Evolutionary conservation across 2,329 filamentous ascomycete genomes (phyloP), one percentile per base, ranked within the genome.

Genomic region (Annulohypoxylon truncatum): DNA sequence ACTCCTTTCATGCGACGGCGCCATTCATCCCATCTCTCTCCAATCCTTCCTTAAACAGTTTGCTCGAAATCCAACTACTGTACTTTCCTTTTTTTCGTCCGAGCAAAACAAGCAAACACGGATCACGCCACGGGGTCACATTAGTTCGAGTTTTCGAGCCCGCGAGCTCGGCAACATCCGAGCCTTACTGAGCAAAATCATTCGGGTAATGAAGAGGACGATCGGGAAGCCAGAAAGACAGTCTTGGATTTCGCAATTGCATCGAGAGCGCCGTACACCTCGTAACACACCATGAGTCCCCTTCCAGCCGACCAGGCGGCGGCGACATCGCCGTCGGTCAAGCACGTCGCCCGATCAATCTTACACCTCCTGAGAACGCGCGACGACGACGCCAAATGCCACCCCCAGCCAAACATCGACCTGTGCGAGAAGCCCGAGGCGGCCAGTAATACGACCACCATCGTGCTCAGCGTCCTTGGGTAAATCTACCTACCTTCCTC

Each of bases 371-470:
- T 64, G 2, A 38, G n/a, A 10, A 13, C 56, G n/a, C 66, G 66
- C 53, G 63, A 60, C 38, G 64, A 64, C 29, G 44, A 67, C 42
- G 44, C 33, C 13, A 70, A 69, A 26, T 74, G 72, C 51, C 74
- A 74, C 40, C 74, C 74, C n/a, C 51, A 40, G 13, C 72, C 72
- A 31, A 57, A 76, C 31, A 73, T 74, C 54, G 55, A 76, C 59
- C 71, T 75, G 0, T 76, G 75, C 67, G 73, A 76, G 64, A 76
- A 76, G 62, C 70, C 73, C 12, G 52, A 66, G 2, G 67, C 63
- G 8, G 61, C 71, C 8, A 62, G 58, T 12, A 63, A 68, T 13
- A 50, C 59, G 2, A 73, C 67, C 10, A 61, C 56, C 4, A 74
- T 76, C 50, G 58, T 72, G 33, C 61, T 75, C 35, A 71, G 73